Base-by-base conservation (phyloP, 2,329 filamentous ascomycete genomes). In the Podosphaera leucotricha region DNA sequence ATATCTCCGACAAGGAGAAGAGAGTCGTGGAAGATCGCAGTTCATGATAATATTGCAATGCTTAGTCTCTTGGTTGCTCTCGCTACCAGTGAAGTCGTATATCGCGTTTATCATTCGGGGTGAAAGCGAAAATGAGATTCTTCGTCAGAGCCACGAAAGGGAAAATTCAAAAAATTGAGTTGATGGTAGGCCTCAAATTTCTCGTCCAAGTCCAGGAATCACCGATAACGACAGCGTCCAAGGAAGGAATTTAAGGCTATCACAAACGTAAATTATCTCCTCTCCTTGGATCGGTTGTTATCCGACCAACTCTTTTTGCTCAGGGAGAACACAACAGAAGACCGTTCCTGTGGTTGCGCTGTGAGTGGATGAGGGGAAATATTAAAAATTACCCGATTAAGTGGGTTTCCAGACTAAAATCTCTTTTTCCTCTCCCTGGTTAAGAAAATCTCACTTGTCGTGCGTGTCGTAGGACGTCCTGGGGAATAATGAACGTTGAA, bases 1-100 rank as follows among this genome's bases (percentile, higher is more conserved):
- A 47, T 55, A 51, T 57, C 56, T 57, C 56, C 56, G 52, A 42
- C 49, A 45, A 50, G 56, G 56, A 58, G 56, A 56, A 53, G 46
- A 47, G 47, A 55, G 49, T 49, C 50, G 50, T 49, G 52, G 51
- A 51, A 52, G 54, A 53, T 54, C 51, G 54, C 53, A 50, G 55
- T 52, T 57, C 55, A 58, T 57, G 55, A 57, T 57, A 57, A 54
- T 51, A 41, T 43, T 21, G 16, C 20, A 33, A 44, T 39, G 22
- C n/a, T 38, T 38, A 20, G 18, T 6, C 10, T 3, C 28, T 33
- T 11, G 28, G 28, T 33, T 33, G 28, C 28, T 33, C 15, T 33
- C 28, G 28, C 28, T 33, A 33, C 28, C 28, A 13, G 11, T 33
- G 28, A 33, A 33, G 28, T 33, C 28, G 28, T 33, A 11, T 33